These are phyloP conservation scores for Striga hermonthica DNA, from an alignment of 305 asterid genomes.

Conservation along the genomic window DNA sequence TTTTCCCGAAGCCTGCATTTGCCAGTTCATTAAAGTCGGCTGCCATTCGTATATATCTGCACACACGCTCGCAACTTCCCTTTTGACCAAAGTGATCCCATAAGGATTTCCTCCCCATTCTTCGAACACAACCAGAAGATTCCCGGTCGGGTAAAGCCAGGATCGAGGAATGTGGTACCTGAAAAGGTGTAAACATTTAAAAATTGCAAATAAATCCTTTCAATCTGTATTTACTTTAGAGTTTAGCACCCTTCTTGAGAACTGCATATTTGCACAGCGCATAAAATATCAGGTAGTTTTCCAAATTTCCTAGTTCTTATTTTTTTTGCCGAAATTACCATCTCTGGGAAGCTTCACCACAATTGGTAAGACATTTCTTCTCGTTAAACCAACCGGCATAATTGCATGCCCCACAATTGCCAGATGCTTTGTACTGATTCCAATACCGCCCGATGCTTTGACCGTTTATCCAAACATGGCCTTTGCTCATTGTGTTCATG, in stretches of 20 bases:
- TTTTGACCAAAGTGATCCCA: constrained; percentile 58
- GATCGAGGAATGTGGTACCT: constrained; percentile 88
- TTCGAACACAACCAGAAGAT: constrained; percentile 68
- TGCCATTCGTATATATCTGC: constrained; percentile 78
- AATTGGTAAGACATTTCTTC: constrained; percentile 79
- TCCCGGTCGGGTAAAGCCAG: constrained; percentile 70
- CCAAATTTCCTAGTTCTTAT: too few relatives aligned
- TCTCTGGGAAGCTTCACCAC: constrained; percentile 96
- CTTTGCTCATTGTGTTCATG: constrained; percentile 93
- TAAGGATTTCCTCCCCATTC: constrained; percentile 88
- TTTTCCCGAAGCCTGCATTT: constrained; percentile 57
- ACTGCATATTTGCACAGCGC: background rate
- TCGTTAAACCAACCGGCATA: constrained; percentile 79
- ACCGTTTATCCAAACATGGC: constrained; percentile 97
- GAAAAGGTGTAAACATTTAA: constrained; percentile 14
- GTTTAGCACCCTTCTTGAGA: background rate
- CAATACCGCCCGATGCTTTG: constrained; percentile 88
- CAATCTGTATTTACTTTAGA: background rate
- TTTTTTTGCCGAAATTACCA: constrained; percentile 41
- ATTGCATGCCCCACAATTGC: constrained; percentile 65
- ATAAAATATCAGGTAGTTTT: background rate
- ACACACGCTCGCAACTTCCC: constrained; percentile 68
- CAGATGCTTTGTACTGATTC: constrained; percentile 90
- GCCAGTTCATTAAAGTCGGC: constrained; percentile 63
- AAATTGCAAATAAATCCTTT: background rate